These are phyloP conservation scores for Actinomortierella wolfii DNA, from an alignment of 371 early-diverging fungal species.

Conservation along the genomic window DNA sequence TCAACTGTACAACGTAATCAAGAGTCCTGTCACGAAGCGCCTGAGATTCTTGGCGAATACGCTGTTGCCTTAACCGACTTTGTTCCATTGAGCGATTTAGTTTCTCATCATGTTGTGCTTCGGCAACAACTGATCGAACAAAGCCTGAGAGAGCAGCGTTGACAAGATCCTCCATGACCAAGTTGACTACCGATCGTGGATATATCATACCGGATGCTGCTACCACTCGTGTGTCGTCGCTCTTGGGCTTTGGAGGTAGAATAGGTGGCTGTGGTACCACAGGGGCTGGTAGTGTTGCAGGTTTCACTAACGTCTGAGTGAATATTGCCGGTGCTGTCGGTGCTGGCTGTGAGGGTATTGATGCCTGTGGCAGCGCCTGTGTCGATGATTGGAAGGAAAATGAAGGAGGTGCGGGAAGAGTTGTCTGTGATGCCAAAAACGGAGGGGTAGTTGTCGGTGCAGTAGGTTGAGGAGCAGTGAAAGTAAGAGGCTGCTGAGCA, in stretches of 20 bases:
- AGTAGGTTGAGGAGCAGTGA: not conserved
- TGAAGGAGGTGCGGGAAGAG: not conserved
- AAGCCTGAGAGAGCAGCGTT: constrained; percentile 11
- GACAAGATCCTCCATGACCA: constrained; percentile 14
- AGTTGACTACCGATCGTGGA: constrained; percentile 25
- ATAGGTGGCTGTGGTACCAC: constrained; percentile 1
- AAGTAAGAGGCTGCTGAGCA: no score
- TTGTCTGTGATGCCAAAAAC: not conserved
- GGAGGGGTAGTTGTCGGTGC: not conserved
- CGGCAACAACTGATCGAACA: constrained; percentile 18
- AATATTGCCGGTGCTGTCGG: constrained; percentile 6
- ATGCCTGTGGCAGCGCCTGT: not conserved
- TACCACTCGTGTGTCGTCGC: constrained; percentile 25
- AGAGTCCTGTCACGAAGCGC: constrained; percentile 2
- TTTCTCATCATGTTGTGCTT: constrained; percentile 16
- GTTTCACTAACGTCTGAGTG: no score
- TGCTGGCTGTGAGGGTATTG: not conserved
- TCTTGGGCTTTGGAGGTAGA: constrained; percentile 4
- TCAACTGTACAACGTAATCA: constrained; percentile 2
- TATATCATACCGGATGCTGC: constrained; percentile 20
- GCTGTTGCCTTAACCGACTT: constrained; percentile 12
- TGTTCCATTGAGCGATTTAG: constrained; percentile 25
- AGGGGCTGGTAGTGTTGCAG: constrained; percentile 2
- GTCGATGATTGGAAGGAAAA: not conserved
- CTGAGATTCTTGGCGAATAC: constrained; percentile 9